Conservation (phyloP, 257 asterid genomes). For the Solanum gandarillasii region DNA sequence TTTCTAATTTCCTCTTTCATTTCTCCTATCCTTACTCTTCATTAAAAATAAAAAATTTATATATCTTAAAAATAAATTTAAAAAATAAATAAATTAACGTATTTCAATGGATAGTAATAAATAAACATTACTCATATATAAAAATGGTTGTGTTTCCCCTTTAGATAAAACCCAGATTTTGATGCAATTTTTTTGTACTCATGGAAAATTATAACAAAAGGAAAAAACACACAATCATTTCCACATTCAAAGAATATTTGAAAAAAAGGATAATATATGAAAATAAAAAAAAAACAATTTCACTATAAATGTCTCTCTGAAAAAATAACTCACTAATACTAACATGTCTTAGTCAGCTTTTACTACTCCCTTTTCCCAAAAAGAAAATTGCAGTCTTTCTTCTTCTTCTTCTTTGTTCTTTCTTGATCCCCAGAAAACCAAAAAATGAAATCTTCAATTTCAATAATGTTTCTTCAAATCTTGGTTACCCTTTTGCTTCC, state of each 20-base stretch:
- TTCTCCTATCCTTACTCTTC: not conserved
- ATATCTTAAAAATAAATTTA: too few relatives aligned
- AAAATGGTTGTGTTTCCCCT: not conserved
- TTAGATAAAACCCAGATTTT: not conserved
- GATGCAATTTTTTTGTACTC: not conserved
- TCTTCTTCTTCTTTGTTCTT: not conserved
- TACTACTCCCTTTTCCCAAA: not conserved
- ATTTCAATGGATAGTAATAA: too few relatives aligned
- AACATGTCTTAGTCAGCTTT: slow-evolving; percentile 8
- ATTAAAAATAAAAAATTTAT: too few relatives aligned
- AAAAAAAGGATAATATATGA: not conserved
- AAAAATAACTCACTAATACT: not conserved
- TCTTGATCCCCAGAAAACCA: not conserved
- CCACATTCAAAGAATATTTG: not conserved
- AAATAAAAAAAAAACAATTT: not conserved
- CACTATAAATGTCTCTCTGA: not conserved
- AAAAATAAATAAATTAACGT: too few relatives aligned
- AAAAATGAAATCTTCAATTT: not conserved
- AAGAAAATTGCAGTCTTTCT: not conserved
- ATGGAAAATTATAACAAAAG: not conserved
- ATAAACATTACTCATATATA: not conserved
- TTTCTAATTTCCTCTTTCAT: not conserved
- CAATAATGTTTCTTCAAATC: slow-evolving; percentile 9
- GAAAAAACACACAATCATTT: not conserved
- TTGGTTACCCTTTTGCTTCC: slow-evolving; percentile 12